Evolutionary conservation across 1,284 basidiomycete species (phyloP), one percentile per base, ranked within the genome.

Genomic region (Cryptococcus jaspeensis): DNA sequence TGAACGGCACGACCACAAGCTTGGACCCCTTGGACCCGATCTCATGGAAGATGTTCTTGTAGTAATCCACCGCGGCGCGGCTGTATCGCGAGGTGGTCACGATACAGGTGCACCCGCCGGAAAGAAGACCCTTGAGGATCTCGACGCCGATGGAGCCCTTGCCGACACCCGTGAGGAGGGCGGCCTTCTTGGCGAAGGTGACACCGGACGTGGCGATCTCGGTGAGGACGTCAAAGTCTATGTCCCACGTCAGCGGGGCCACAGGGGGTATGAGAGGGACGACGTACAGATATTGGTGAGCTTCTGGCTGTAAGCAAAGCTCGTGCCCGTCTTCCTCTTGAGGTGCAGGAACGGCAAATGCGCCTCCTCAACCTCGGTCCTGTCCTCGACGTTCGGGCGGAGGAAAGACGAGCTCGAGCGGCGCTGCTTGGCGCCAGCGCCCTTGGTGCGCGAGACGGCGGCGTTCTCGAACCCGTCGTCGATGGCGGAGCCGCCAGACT

Each of bases 121-220:
- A 90, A 32, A 99, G 84, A 15, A 99, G 84, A 63, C 95, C 95
- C 79, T 97, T 98, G 67, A 99, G 83, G 64, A 98, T 91, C 79
- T 99, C 96, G 57, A 96, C 89, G 65, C 95, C 95, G 70, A 99
- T 99, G 3, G 92, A 96, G 23, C 92, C 95, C 74, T 92, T 94
- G 56, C 95, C 95, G 55, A 98, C 96, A 77, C 96, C 95, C 45
- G 95, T 99, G 46, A 98, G 84, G 37, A 99, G 84, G 1, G 95
- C 95, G 69, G 98, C 97, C 84, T 98, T 98, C 81, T 95, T 93
- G 79, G 95, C 89, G 84, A 97, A 99, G 0, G 93, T 94, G 16
- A 94, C 96, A 45, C 95, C 95, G 9, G 94, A 93, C 0, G 94
- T 96, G 11, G 96, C 95, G 67, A 99, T 97, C 79, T 99, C 96